Percentiles rank a stretch among this genome's conserved stretches.
Conservation (phyloP, 305 asterid species). For the Nicotiana rustica region DNA sequence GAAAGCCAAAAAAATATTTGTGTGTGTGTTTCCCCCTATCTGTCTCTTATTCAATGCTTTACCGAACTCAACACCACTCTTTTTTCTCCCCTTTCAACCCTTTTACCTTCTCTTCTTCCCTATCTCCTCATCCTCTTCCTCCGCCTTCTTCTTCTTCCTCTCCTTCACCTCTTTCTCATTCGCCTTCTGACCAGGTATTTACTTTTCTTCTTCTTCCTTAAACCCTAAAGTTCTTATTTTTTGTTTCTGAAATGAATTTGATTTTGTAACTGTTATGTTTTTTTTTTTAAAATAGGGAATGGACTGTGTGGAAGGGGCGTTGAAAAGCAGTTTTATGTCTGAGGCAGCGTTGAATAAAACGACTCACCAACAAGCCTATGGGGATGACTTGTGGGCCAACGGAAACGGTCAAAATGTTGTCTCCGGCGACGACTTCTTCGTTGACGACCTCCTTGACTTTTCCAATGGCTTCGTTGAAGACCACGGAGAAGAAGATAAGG, state of each 20-base stretch:
- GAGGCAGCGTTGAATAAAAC: constrained; percentile 44
- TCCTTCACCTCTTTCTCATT: constrained; percentile 6
- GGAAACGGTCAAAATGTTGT: constrained; percentile 41
- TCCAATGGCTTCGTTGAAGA: constrained; percentile 61
- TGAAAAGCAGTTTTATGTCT: constrained; percentile 44
- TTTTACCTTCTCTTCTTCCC: constrained; percentile 48
- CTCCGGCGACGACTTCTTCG: constrained; percentile 63
- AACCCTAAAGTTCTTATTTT: neutral
- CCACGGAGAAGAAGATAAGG: constrained; percentile 43
- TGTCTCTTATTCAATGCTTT: constrained; percentile 69
- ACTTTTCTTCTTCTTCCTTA: neutral
- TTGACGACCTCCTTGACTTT: constrained; percentile 87
- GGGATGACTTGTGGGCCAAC: constrained; percentile 41
- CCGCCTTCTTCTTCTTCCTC: neutral
- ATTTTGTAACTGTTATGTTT: constrained; percentile 30
- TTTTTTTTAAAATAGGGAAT: constrained; percentile 46
- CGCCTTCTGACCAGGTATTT: constrained; percentile 46
- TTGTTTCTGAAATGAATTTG: constrained; percentile 11
- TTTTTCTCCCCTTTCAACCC: constrained; percentile 61
- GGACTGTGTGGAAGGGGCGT: constrained; percentile 55
- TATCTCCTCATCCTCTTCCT: constrained; percentile 43
- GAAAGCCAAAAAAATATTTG: constrained; percentile 20
- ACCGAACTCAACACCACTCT: constrained; percentile 75
- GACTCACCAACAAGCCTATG: constrained; percentile 18
- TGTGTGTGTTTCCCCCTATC: constrained; percentile 14